Base-by-base conservation (phyloP, 768 basidiomycete species). In the Hydnomerulius pinastri region DNA sequence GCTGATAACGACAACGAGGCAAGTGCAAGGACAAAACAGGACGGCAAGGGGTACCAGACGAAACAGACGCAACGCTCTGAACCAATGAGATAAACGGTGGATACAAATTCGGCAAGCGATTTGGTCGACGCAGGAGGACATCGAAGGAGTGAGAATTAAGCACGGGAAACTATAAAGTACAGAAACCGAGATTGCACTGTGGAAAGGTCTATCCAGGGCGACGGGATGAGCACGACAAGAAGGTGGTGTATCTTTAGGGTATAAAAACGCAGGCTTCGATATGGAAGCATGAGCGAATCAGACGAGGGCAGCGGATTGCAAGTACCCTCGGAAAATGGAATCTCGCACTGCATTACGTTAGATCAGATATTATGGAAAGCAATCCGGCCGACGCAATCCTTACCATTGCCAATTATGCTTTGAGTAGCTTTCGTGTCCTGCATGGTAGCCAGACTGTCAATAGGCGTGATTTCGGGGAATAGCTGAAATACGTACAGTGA, bases 351-450 rank as follows among this genome's bases (percentile, higher is more conserved):
- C 27, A 58, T 28, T 24, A 18, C 51, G 49, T 56, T 40, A 60
- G 46, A 38, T 54, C 17, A 54, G 46, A 27, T 23, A 43, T 30
- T 32, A 18, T 42, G 20, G 38, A 33, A 42, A 25, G n/a, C 28
- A 48, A 12, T 28, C 29, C 20, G 23, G 21, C 23, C 10, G 4
- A 40, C 30, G 41, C 29, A 51, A 23, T 24, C 68, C 80, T 25
- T 57, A 89, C 89, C 89, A 57, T 89, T 90, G 55, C 82, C 81
- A 62, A 92, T 92, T 50, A 92, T 89, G 46, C 82, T 78, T 58
- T 90, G 89, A 0, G 90, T 92, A 4, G 90, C 79, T 68, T 86
- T 89, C 12, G 90, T 87, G 67, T 92, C 89, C 86, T 90, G 50
- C 13, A 44, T 20, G 43, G 42, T 11, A 20, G 27, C 32, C 24